Base-by-base conservation (phyloP, 75 land plant species). In the Azolla pinnata region DNA sequence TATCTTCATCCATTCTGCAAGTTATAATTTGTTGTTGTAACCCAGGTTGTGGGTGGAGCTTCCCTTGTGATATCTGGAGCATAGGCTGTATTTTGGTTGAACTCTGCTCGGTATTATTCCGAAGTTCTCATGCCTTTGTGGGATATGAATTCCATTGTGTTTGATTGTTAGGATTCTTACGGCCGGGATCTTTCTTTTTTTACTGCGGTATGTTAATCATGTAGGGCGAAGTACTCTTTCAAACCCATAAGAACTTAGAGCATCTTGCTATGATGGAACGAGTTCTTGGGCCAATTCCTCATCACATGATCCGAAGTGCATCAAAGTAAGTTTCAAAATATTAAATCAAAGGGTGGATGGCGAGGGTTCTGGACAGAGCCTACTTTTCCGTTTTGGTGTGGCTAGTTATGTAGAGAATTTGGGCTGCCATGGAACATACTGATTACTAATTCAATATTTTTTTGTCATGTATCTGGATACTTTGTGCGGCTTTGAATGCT, bases 61-160 rank as follows among this genome's bases (percentile, higher is more conserved):
- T 80, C 55, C 84, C 88, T 20, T 84, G 85, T 74, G 92, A 87
- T 69, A 40, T 87, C n/a, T 87, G 92, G 92, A 87, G 92, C 61
- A 53, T 87, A 35, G 92, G 89, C 55, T 87, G 88, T 58, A 84
- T 87, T 17, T 76, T 87, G 32, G 75, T 87, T 33, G 92, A 87
- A 59, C 76, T 87, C 9, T 79, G 69, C 40, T 58, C 85, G 70
- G 91, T 87, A 65, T 63, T 88, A 69, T 27, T 16, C 9, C 10
- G 20, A 8, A 14, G 10, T 20, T 16, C 20, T 52, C 54, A 52
- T 52, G 9, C 10, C 20, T 14, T 16, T 52, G 14, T 20, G 20
- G 12, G 9, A 14, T 16, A 14, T 14, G 12, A 52, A 14, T 16
- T 14, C 12, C 9, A 9, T 20, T 16, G 9, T 52, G 18, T 16